Evolutionary conservation across 805 yeast species (phyloP).

Genomic region (Priceomyces melissophilus): DNA sequence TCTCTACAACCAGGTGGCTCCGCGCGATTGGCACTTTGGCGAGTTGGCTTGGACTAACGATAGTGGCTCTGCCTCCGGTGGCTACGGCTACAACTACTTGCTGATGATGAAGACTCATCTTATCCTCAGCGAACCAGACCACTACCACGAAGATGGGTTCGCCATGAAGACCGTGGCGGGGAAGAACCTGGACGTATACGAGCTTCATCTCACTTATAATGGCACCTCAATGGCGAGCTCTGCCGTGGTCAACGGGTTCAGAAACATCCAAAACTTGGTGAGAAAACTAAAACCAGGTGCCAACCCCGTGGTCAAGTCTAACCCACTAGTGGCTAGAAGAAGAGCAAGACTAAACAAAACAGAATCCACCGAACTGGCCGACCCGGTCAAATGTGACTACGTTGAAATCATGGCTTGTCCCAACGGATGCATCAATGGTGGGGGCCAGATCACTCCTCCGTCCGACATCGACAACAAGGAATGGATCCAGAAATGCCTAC

Average conservation of each 20-base stretch:
- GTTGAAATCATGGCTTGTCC: constrained; percentile 99
- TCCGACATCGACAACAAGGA: constrained; percentile 33
- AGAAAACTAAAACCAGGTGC: constrained; percentile 60
- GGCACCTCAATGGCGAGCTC: constrained; percentile 44
- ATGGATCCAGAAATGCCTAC: constrained; percentile 40
- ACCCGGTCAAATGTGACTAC: constrained; percentile 68
- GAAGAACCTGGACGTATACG: constrained; percentile 73
- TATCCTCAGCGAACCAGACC: constrained; percentile 13
- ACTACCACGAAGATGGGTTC: constrained; percentile 17
- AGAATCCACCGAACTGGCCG: constrained; percentile 36
- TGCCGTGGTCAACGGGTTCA: constrained; percentile 81
- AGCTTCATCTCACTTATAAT: constrained; percentile 52
- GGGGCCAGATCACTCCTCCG: constrained; percentile 74
- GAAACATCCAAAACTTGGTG: constrained; percentile 91
- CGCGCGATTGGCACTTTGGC: constrained; percentile 59
- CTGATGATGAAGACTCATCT: constrained; percentile 30
- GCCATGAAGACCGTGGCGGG: constrained; percentile 50
- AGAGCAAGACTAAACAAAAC: constrained; percentile 33
- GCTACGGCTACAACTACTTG: constrained; percentile 74
- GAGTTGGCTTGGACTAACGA: constrained; percentile 68
- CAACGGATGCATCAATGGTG: constrained; percentile 95
- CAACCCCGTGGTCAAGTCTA: constrained; percentile 17
- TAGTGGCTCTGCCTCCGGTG: constrained; percentile 84
- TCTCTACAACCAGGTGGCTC: constrained; percentile 41
- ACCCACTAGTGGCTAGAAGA: constrained; percentile 43